These are phyloP conservation scores for Fraxinus anomala DNA, from an alignment of 257 asterid genomes.

Conservation along the genomic window DNA sequence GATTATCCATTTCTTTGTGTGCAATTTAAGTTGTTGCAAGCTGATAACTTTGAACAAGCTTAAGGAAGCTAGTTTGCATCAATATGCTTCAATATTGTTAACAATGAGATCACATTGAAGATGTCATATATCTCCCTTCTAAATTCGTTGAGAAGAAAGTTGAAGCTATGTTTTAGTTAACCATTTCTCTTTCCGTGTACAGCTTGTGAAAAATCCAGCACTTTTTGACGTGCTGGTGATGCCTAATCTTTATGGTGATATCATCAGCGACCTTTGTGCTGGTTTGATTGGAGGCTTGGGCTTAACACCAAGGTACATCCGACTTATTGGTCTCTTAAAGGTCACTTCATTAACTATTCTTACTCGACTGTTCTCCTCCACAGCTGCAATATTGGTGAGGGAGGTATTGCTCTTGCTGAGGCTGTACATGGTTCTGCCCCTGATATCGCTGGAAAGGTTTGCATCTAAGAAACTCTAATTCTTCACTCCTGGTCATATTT, in stretches of 20 bases:
- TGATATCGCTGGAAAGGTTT: conserved; percentile 96
- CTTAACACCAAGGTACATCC: conserved; percentile 80
- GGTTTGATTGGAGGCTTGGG: conserved; percentile 97
- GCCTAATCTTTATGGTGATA: conserved; percentile 63
- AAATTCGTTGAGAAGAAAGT: conserved; percentile 10
- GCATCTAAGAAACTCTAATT: conserved; percentile 20
- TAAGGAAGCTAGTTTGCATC: neutral
- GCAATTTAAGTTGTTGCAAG: conserved; percentile 15
- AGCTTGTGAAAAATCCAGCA: conserved; percentile 91
- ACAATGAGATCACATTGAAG: conserved; percentile 3
- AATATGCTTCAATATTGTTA: neutral
- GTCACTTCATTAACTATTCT: conserved; percentile 8
- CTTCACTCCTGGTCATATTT: neutral
- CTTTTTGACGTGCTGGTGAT: conserved; percentile 82
- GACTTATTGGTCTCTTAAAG: conserved; percentile 4
- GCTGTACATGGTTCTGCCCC: conserved; percentile 99
- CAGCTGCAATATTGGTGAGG: conserved; percentile 95
- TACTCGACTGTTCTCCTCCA: neutral
- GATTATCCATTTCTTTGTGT: conserved; percentile 16
- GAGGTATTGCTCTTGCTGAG: conserved; percentile 97
- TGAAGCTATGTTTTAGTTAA: conserved; percentile 4
- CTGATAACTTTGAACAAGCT: neutral
- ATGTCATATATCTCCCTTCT: neutral
- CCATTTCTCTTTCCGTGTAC: conserved; percentile 18
- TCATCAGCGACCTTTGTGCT: conserved; percentile 84